Base-by-base conservation (phyloP, 73 alveolate genomes). In the Uronychia setigera region DNA sequence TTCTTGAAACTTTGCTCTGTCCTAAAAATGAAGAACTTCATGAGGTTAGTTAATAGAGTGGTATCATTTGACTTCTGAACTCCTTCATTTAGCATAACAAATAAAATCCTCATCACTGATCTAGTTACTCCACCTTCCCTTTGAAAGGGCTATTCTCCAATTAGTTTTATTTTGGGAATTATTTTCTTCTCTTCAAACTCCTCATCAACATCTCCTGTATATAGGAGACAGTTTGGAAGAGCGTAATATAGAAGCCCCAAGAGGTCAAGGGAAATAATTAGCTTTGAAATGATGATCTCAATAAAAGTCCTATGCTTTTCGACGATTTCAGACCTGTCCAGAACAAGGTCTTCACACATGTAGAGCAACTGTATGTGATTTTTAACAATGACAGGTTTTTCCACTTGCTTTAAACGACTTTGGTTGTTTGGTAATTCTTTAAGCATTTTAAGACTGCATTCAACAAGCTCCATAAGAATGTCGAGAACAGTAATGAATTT, bases 331-430 rank as follows among this genome's bases (percentile, higher is more conserved):
- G 67, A 46, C 19, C 67, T 5, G n/a, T 46, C 67, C 5, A 46
- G 67, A 46, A 46, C 67, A 46, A 46, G 67, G 67, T 46, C 67
- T 19, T 46, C 67, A 19, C 67, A 46, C 67, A 46, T 46, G 67
- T 46, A 46, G 67, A 46, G 67, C 67, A 46, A 19, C 67, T 46
- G 19, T 11, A 46, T 46, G 67, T 46, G 67, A 46, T 46, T 46
- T 46, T 46, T 46, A 5, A 46, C 67, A 46, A 46, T 46, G n/a
- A 46, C 67, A 11, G 67, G 19, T 19, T 46, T 46, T 19, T 46
- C 67, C n/a, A 46, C 67, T 5, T 11, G 67, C 19, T 46, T 46
- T 5, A 5, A 11, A 5, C 67, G 67, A 46, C n/a, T 19, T 46
- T 46, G 5, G 19, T 11, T 46, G 5, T 5, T 11, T 5, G 67